Evolutionary conservation across 306 rosid species (phyloP).

Genomic region (Medicago lupulina): DNA sequence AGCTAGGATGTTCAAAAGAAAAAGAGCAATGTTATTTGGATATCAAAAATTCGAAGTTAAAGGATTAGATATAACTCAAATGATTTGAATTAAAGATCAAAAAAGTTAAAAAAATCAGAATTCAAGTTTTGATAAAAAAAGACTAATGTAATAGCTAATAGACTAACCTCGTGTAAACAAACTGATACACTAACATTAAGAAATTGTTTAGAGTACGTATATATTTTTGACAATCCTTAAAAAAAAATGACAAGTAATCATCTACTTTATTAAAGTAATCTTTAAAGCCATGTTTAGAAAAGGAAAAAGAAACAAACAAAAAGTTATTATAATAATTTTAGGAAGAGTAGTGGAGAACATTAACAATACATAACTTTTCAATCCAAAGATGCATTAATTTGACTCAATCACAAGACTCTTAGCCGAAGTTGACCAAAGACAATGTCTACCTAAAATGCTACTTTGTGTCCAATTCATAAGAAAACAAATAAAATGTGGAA

Average conservation of each 20-base stretch:
- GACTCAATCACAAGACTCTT: constrained; percentile 50
- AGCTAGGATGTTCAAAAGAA: no score
- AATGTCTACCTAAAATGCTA: constrained; percentile 46
- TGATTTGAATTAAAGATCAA: no score
- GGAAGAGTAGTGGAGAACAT: constrained; percentile 25
- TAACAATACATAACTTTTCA: constrained; percentile 30
- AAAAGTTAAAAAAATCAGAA: no score
- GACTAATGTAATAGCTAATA: no score
- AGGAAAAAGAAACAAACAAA: background rate
- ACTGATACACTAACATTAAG: background rate
- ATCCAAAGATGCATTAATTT: constrained; percentile 42
- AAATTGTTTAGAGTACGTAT: constrained; percentile 1
- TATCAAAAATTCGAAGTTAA: no score
- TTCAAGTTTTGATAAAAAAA: no score
- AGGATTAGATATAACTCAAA: no score
- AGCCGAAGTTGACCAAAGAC: constrained; percentile 52
- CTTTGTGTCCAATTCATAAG: constrained; percentile 30
- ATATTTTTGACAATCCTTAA: background rate
- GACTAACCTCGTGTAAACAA: no score
- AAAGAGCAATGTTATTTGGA: no score
- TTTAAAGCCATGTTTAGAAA: background rate
- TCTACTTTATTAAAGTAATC: constrained; percentile 24
- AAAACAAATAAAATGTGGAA: constrained; percentile 23
- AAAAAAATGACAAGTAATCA: background rate
- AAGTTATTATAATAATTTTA: background rate